Evolutionary conservation across 305 asterid species (phyloP).

Genomic region (Solanum hybrid): DNA sequence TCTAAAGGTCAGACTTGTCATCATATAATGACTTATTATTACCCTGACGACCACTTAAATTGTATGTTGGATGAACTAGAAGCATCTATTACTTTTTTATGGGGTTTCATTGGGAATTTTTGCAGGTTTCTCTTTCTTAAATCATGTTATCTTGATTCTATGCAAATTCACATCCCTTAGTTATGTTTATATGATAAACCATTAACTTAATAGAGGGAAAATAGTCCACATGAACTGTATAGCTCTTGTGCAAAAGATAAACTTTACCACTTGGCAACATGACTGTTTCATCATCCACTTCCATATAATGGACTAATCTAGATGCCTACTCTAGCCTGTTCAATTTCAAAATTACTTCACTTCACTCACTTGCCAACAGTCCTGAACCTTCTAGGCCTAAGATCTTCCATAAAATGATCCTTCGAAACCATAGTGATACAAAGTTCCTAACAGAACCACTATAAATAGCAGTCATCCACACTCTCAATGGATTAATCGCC

Average conservation of each 20-base stretch:
- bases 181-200: background rate
- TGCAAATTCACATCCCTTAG: background rate
- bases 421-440: background rate
- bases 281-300: background rate
- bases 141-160: background rate
- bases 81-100: background rate
- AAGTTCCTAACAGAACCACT: background rate
- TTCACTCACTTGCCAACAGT: background rate
- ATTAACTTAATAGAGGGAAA: background rate
- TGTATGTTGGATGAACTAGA: background rate
- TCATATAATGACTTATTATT: background rate
- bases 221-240: background rate
- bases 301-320: background rate
- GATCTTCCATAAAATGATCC: background rate
- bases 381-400: background rate
- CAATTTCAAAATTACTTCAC: background rate
- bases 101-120: background rate
- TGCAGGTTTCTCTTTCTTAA: background rate
- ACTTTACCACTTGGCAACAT: background rate
- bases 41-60: background rate
- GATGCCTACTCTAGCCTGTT: background rate
- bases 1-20: background rate
- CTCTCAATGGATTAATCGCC: background rate
- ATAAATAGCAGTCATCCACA: background rate
- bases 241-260: background rate